phyloP scores from a whole-genome alignment of 176 grass and related monocot genomes.

The Ensete ventricosum region DNA sequence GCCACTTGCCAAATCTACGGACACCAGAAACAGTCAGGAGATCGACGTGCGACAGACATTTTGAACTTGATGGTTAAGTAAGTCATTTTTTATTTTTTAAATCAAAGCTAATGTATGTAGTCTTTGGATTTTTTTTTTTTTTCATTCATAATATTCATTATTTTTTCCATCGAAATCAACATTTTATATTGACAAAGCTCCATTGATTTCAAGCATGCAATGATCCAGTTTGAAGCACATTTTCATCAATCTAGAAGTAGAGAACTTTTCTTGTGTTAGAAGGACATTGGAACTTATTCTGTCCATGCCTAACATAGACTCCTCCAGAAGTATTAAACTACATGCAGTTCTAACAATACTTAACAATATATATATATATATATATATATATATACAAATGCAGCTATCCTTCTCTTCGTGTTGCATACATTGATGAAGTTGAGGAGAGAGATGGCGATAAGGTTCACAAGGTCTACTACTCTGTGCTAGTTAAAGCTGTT shows the following conservation, averaged over 20 bases:
- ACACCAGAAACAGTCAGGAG: conserved; percentile 91
- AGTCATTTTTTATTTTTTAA: conserved; percentile 16
- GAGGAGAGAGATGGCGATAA: conserved; percentile 82
- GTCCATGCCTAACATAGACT: not conserved
- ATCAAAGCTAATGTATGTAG: not conserved
- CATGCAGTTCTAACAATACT: not conserved
- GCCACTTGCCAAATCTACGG: conserved; percentile 91
- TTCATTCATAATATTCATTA: not conserved
- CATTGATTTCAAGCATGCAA: not conserved
- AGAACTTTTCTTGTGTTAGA: too few relatives aligned
- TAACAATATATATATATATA: conserved; percentile 2
- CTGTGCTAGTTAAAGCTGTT: conserved; percentile 87
- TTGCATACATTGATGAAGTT: conserved; percentile 96
- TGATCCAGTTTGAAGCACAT: not conserved
- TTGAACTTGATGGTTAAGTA: conserved; percentile 98
- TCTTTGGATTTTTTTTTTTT: not conserved
- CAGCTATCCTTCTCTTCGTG: conserved; percentile 81
- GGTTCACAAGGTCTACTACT: conserved; percentile 86
- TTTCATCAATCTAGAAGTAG: not conserved
- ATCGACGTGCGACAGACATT: conserved; percentile 92
- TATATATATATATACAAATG: conserved; percentile 23
- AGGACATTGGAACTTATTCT: too few relatives aligned
- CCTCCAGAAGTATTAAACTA: not conserved
- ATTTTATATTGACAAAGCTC: not conserved
- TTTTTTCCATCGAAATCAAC: not conserved